phyloP scores from a whole-genome alignment of 2,329 filamentous ascomycete species.

The Epichloe aotearoae region DNA sequence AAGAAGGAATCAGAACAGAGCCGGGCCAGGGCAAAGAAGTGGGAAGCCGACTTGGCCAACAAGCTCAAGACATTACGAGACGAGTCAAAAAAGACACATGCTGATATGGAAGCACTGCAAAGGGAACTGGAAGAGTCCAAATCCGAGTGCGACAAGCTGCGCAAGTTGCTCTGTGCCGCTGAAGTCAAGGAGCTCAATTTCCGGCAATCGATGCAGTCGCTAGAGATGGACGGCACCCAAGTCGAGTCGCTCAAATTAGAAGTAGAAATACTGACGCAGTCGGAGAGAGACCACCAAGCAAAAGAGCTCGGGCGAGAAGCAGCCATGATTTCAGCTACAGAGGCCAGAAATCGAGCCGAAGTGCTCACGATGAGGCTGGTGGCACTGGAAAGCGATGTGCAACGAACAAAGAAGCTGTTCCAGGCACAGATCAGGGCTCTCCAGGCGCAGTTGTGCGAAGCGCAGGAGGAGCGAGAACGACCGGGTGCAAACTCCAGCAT shows the following conservation, averaged over 20 bases:
- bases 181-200: slow-evolving; percentile 55
- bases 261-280: slow-evolving; percentile 44
- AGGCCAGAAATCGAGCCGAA: slow-evolving; percentile 45
- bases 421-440: slow-evolving; percentile 35
- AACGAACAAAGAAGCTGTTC: slow-evolving; percentile 29
- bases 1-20: slow-evolving; percentile 61
- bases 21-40: slow-evolving; percentile 61
- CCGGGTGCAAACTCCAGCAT: slow-evolving; percentile 19
- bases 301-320: slow-evolving; percentile 45
- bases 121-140: slow-evolving; percentile 44
- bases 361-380: slow-evolving; percentile 44
- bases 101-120: slow-evolving; percentile 42
- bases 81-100: slow-evolving; percentile 53
- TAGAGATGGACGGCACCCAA: slow-evolving; percentile 48
- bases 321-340: slow-evolving; percentile 43
- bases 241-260: slow-evolving; percentile 46
- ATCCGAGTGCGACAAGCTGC: slow-evolving; percentile 50
- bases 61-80: slow-evolving; percentile 56
- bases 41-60: slow-evolving; percentile 56
- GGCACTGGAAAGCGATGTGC: slow-evolving; percentile 34
- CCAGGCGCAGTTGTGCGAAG: slow-evolving; percentile 30
- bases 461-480: slow-evolving; percentile 15
- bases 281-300: slow-evolving; percentile 50
- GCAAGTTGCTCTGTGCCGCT: slow-evolving; percentile 50
- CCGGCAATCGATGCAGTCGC: slow-evolving; percentile 49